phyloP scores from a whole-genome alignment of 73 alveolate species.

The Symbiodinium natans region DNA sequence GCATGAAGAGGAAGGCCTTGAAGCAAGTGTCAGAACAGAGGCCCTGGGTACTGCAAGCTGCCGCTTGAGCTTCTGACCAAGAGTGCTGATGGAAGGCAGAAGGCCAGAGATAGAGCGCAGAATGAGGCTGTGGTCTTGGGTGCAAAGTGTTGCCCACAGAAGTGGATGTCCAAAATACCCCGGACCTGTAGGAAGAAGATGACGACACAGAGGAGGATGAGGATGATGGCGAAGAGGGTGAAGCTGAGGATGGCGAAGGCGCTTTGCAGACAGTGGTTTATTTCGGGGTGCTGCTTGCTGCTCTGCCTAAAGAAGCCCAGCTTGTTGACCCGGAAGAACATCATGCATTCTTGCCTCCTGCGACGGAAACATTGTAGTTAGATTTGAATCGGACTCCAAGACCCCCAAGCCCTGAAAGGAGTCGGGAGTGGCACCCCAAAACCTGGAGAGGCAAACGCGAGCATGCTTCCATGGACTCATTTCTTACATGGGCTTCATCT shows the following conservation, averaged over 20 bases:
- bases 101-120: neutral
- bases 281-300: neutral
- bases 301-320: neutral
- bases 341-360: neutral
- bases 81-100: neutral
- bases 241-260: neutral
- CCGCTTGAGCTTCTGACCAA: neutral
- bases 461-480: no score
- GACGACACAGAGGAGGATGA: neutral
- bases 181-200: neutral
- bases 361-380: neutral
- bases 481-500: no score
- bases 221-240: neutral
- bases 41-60: neutral
- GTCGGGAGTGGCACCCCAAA: conserved; percentile 2
- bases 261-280: neutral
- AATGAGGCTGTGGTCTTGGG: neutral
- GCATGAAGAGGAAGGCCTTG: conserved; percentile 82
- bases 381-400: neutral
- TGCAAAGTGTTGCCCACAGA: neutral
- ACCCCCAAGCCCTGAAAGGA: neutral
- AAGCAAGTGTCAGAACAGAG: conserved; percentile 62
- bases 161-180: neutral
- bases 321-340: neutral
- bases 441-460: neutral